Evolutionary conservation across 179 eudicot species (phyloP), one percentile per base, ranked within the genome.

Genomic region (Carnegiea gigantea): DNA sequence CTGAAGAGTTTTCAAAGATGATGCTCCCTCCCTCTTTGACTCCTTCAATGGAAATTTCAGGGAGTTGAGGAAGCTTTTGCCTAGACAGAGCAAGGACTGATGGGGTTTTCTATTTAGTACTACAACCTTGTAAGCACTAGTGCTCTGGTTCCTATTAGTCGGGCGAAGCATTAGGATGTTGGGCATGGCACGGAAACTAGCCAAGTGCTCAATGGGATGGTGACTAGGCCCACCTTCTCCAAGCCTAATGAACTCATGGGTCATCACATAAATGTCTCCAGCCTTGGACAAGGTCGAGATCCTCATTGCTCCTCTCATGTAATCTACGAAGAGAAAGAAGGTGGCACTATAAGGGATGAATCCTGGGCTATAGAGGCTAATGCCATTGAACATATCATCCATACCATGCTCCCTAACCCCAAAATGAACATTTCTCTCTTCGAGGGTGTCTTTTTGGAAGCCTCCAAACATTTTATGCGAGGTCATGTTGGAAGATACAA

Each of bases 191-290:
- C 92, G 85, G 81, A 91, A 87, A 77, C 93, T 87, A 26, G 90
- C 92, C 18, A 88, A 51, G 76, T 91, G 93, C 85, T 91, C 93
- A 18, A 91, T 87, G 5, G 93, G 91, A 65, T 91, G 93, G 75
- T 91, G 93, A 74, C 92, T 91, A 0, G 92, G 93, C 15, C 93
- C 92, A 44, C 89, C 92, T 73, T 91, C 91, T 70, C 93, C 92
- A 38, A 89, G 87, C 36, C 92, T 92, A 54, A 91, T 89, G 14
- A 92, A 91, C 76, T 91, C 93, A n/a, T 91, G 93, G 67, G 93
- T 91, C 92, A 91, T 88, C 24, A 89, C 85, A 53, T 88, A 91
- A 77, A 91, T 84, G 44, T 89, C 92, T 36, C 93, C 82, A 30
- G 93, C 92, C 38, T 84, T 79, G n/a, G 89, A 81, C 48, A 89